phyloP scores from a whole-genome alignment of 2,329 filamentous ascomycete genomes.

The Cercospora brassicicola region DNA sequence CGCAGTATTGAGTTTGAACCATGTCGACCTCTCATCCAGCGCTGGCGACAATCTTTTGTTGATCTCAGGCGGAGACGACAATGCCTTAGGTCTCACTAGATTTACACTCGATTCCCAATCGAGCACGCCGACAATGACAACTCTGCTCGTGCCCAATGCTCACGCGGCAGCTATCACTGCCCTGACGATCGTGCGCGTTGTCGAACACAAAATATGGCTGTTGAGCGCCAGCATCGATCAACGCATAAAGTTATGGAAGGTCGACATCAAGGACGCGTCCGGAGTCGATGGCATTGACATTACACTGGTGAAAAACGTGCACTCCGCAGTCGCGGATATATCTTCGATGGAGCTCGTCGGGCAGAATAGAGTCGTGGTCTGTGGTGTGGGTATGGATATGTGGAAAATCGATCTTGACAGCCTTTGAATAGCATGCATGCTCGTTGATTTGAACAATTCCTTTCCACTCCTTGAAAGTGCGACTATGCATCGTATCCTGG shows the following conservation, averaged over 20 bases:
- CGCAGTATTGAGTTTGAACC: constrained; percentile 64
- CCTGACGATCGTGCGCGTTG: constrained; percentile 45
- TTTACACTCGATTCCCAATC: background rate
- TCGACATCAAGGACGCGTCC: constrained; percentile 30
- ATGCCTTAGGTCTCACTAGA: constrained; percentile 65
- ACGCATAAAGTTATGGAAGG: constrained; percentile 50
- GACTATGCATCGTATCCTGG: background rate
- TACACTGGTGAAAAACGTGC: constrained; percentile 36
- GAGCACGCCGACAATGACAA: constrained; percentile 18
- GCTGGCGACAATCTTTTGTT: constrained; percentile 51
- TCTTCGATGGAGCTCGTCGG: constrained; percentile 47
- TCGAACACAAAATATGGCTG: constrained; percentile 15
- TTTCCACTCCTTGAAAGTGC: background rate
- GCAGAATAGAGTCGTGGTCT: constrained; percentile 42
- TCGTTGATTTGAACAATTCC: background rate
- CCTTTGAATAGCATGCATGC: background rate
- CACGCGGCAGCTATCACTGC: constrained; percentile 71
- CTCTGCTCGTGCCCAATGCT: constrained; percentile 55
- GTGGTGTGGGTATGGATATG: constrained; percentile 54
- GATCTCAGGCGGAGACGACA: constrained; percentile 84
- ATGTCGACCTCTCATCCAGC: constrained; percentile 33
- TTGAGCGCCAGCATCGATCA: constrained; percentile 49
- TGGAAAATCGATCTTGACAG: constrained; percentile 30
- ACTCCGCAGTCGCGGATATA: constrained; percentile 57
- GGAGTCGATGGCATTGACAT: constrained; percentile 39